These are phyloP conservation scores for Glomus cerebriforme DNA, from an alignment of 192 early-diverging fungal species.

Conservation along the genomic window DNA sequence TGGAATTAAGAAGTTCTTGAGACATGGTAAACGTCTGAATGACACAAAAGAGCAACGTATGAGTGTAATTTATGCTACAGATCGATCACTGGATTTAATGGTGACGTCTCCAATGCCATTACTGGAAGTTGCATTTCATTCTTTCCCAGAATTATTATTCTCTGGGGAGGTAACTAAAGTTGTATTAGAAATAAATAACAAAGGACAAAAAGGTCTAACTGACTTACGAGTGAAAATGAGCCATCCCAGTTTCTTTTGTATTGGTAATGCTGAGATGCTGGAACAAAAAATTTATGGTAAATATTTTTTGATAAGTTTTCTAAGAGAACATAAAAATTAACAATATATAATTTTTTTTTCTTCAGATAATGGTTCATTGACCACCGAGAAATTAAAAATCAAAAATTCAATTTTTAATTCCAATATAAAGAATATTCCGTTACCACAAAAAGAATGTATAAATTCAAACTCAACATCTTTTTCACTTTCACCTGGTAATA, in stretches of 20 bases:
- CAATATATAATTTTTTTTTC: background rate
- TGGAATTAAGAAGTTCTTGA: constrained; percentile 63
- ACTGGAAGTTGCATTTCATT: constrained; percentile 74
- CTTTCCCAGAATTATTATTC: constrained; percentile 75
- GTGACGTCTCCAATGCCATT: constrained; percentile 84
- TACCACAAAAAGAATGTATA: constrained; percentile 40
- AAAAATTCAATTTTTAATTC: constrained; percentile 61
- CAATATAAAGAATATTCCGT: constrained; percentile 50
- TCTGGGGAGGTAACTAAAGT: constrained; percentile 80
- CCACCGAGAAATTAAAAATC: constrained; percentile 33
- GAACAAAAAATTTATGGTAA: constrained; percentile 47
- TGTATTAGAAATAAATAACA: constrained; percentile 81
- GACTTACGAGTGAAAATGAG: constrained; percentile 75
- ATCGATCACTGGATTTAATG: constrained; percentile 68
- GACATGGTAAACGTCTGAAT: constrained; percentile 73
- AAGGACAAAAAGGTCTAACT: constrained; percentile 72
- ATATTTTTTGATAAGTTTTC: background rate
- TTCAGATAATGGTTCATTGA: constrained; percentile 18
- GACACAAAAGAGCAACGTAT: constrained; percentile 71
- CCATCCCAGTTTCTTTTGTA: constrained; percentile 84
- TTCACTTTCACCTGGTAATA: constrained; percentile 65
- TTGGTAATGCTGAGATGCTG: constrained; percentile 55
- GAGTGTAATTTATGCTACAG: constrained; percentile 63
- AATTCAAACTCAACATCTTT: constrained; percentile 34
- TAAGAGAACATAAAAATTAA: background rate